Evolutionary conservation across 306 rosid genomes (phyloP), one percentile per base, ranked within the genome.

Genomic region (Medicago ruthenica): DNA sequence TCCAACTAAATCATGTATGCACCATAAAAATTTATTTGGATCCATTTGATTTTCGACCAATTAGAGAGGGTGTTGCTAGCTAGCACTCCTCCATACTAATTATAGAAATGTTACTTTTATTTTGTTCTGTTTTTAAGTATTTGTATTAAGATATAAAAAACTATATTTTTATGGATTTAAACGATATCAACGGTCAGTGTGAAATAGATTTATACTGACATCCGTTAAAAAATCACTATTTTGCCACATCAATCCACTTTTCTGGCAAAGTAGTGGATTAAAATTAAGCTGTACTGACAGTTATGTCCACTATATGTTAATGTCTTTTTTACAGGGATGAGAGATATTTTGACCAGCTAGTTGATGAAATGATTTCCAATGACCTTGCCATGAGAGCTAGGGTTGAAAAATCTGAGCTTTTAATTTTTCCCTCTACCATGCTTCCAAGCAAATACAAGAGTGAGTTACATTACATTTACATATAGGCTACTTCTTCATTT

Each of bases 371-470:
- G 87, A 77, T 86, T 80, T 1, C 40, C 53, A 24, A 17, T 27
- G 94, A 93, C 79, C 85, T 85, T 7, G 92, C 94, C 69, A 57
- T 93, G 79, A 85, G 75, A 80, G 80, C 82, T 18, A 73, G 48
- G 60, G 66, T 84, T 67, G 77, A 86, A 71, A 79, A 84, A 31
- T 88, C 91, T 8, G 97, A 91, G 72, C 89, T 91, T 68, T 78
- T 93, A 44, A 48, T 89, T 45, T 93, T 93, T 77, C 47, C 94
- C 67, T 93, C 98, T 9, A 64, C 62, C 0, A 4, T 73, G 24
- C 86, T 93, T 21, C 97, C 91, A 0, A n/a, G 16, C 48, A 78
- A 62, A 53, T 67, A 67, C 67, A 47, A 79, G 77, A 91, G 98
- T 89, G 71, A 88, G 96, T 58, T 58, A 22, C 63, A 55, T 55